Conservation (phyloP, 2,329 filamentous ascomycete species). For the Onygenales sp. region DNA sequence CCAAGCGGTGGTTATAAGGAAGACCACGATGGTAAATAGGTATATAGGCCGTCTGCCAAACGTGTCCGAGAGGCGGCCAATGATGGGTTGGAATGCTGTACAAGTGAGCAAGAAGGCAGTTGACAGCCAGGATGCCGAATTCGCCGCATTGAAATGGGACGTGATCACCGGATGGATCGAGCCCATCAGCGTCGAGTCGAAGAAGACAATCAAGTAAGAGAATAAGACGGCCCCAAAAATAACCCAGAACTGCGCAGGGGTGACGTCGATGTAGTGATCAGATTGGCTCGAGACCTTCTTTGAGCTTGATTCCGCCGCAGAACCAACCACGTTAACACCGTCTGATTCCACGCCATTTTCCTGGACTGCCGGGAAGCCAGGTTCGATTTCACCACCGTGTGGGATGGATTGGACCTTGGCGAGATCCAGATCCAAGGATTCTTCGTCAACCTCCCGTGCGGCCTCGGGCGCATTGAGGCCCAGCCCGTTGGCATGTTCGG, state of each 20-base stretch:
- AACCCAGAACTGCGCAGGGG: conserved; percentile 47
- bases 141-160: conserved; percentile 67
- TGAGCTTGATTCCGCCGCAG: neutral
- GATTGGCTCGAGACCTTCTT: neutral
- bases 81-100: conserved; percentile 65
- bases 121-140: conserved; percentile 73
- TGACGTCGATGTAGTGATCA: conserved; percentile 28
- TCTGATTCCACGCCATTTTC: neutral
- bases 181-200: conserved; percentile 74
- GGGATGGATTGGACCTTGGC: conserved; percentile 8
- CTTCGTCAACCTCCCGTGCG: conserved; percentile 3
- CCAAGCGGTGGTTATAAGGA: conserved; percentile 57
- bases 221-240: conserved; percentile 52
- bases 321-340: neutral
- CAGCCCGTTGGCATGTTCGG: neutral
- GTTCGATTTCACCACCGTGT: conserved; percentile 7
- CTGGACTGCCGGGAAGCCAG: conserved; percentile 2
- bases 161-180: conserved; percentile 74
- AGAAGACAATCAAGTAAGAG: conserved; percentile 50
- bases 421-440: conserved; percentile 6
- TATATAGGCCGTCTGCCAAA: conserved; percentile 61
- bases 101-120: conserved; percentile 70
- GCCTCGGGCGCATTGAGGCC: neutral
- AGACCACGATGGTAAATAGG: conserved; percentile 51
- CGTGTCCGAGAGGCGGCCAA: conserved; percentile 65